Percentiles rank a stretch among this genome's conserved stretches.
Conservation (phyloP, 306 rosid species). For the Carpinus viminea region DNA sequence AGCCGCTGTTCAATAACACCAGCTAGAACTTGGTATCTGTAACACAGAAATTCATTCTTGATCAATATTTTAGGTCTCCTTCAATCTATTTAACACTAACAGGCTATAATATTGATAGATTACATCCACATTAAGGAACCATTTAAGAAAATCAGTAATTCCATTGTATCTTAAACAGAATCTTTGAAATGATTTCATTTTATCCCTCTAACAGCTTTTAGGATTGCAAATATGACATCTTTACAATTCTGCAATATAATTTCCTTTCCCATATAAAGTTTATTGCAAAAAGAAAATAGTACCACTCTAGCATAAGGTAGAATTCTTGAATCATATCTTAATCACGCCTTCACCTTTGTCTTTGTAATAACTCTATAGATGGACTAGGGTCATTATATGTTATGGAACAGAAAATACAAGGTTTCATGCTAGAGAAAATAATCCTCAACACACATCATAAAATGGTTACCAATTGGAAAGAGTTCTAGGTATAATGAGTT, state of each 20-base stretch:
- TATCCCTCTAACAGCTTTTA: neutral
- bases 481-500: neutral
- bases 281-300: neutral
- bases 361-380: neutral
- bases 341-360: neutral
- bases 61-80: neutral
- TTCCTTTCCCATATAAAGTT: neutral
- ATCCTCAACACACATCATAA: neutral
- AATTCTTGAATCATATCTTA: neutral
- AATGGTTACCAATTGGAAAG: neutral
- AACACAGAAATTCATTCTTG: conserved; percentile 17
- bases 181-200: neutral
- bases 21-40: conserved; percentile 79
- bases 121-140: neutral
- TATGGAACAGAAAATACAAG: neutral
- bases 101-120: neutral
- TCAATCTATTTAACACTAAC: neutral
- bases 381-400: neutral
- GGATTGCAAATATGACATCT: neutral
- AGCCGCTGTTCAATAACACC: conserved; percentile 79
- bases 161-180: neutral
- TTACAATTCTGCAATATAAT: neutral
- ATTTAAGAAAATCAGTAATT: neutral
- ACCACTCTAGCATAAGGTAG: neutral
- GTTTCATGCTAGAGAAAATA: neutral